Percentiles rank a stretch among this genome's conserved stretches.
These are phyloP conservation scores for Herpotrichia juniperi DNA, from an alignment of 2,329 filamentous ascomycete genomes.

Conservation along the genomic window DNA sequence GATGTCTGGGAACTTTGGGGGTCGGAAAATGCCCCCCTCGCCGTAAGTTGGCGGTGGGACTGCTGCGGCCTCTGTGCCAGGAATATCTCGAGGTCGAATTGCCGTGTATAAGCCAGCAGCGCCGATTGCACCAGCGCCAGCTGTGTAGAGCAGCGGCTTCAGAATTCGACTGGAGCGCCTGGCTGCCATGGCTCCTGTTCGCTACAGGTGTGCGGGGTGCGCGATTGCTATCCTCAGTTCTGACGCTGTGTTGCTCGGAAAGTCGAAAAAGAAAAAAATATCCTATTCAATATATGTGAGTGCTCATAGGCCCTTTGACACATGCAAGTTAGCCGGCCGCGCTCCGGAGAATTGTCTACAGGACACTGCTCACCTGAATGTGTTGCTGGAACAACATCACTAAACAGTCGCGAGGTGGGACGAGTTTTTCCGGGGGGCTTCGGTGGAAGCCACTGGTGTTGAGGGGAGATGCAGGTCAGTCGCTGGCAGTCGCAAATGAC, in stretches of 20 bases:
- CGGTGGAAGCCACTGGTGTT: background rate
- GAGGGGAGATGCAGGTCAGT: background rate
- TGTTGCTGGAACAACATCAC: constrained; percentile 11
- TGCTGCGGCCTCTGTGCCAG: constrained; percentile 69
- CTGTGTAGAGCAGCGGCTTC: constrained; percentile 64
- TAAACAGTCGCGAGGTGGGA: background rate
- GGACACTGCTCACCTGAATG: constrained; percentile 9
- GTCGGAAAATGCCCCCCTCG: constrained; percentile 69
- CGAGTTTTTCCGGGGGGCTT: background rate
- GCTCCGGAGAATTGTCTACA: constrained; percentile 11
- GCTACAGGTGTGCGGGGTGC: background rate
- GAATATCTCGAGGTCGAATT: constrained; percentile 75
- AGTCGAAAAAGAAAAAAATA: background rate
- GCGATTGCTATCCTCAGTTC: constrained; percentile 6
- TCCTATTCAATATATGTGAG: constrained; percentile 1
- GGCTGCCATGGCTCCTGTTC: constrained; percentile 34
- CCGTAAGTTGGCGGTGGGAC: constrained; percentile 74
- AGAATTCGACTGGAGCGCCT: constrained; percentile 54
- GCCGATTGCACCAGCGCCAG: constrained; percentile 60
- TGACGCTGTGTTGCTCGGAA: background rate
- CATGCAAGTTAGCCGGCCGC: constrained; percentile 14
- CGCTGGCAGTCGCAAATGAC: background rate
- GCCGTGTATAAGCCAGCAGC: constrained; percentile 65
- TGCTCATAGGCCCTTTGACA: constrained; percentile 16
- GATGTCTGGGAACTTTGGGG: constrained; percentile 69